Evolutionary conservation across 805 yeast genomes (phyloP), one percentile per base, ranked within the genome.

Genomic region (Zygoascus biomembranicola): DNA sequence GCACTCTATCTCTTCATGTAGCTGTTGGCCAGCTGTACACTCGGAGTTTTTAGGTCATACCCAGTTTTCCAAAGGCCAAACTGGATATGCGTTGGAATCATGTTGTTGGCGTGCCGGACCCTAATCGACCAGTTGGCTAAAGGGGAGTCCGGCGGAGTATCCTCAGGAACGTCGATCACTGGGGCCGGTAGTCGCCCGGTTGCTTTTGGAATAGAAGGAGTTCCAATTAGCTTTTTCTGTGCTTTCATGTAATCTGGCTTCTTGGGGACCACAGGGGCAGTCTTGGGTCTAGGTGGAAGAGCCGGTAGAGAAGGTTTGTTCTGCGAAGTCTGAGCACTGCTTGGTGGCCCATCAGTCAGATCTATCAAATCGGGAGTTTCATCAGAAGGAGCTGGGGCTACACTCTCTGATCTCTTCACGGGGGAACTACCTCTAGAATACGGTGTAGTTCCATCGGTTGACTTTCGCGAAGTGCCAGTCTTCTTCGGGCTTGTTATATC

Each of bases 401-500:
- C 28, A 6, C 28, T 23, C 16, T 35, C 39, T 11, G 39, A 11
- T 13, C 3, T 8, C 16, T 8, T 35, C 8, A 8, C 13, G 2
- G 16, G 13, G 16, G 39, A 35, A 8, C 39, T 35, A 11, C 16
- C 16, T 35, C 16, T n/a, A 35, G 39, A 35, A n/a, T 35, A 35
- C 10, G 39, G 39, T n/a, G 39, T 13, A 4, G 13, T n/a, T 23
- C 6, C 3, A 16, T 5, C 42, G 18, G 42, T 14, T 5, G n/a
- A 14, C 26, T 18, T 6, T 16, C 44, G 18, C 13, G 16, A 3
- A 11, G 39, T 5, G 16, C 5, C 39, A 9, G 5, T 13, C 23
- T 18, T 42, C 8, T 5, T 10, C 6, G 49, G 49, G 26, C 39
- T 42, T 2, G 68, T 64, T 53, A 95, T 87, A 48, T 86, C 87